These are phyloP conservation scores for Nakazawaea laoshanensis DNA, from an alignment of 805 yeast genomes.

Conservation along the genomic window DNA sequence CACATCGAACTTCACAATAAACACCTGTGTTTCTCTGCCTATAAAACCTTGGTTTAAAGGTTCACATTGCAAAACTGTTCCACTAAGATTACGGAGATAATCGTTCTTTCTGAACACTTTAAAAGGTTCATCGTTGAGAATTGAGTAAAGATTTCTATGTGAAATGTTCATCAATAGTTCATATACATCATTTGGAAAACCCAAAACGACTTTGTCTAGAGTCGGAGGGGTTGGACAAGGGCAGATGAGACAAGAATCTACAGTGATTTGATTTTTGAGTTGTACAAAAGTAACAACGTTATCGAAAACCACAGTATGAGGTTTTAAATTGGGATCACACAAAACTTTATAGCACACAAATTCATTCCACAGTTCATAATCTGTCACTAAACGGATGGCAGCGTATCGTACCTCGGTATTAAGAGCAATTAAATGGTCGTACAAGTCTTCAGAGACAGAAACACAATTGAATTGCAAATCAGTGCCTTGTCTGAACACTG, in stretches of 20 bases:
- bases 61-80: conserved; percentile 53
- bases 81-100: conserved; percentile 33
- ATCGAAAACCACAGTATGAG: conserved; percentile 26
- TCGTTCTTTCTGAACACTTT: conserved; percentile 34
- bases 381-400: too few relatives aligned
- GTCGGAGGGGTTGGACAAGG: conserved; percentile 12
- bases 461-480: conserved; percentile 3
- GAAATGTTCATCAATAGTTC: conserved; percentile 27
- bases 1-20: conserved; percentile 32
- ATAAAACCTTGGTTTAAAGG: conserved; percentile 66
- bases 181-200: conserved; percentile 41
- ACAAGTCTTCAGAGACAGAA: conserved; percentile 5
- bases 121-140: conserved; percentile 25
- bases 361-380: conserved; percentile 17
- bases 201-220: conserved; percentile 30
- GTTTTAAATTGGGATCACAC: conserved; percentile 23
- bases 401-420: conserved; percentile 9
- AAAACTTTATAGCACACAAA: conserved; percentile 22
- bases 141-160: conserved; percentile 20
- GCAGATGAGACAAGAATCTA: conserved; percentile 29
- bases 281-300: conserved; percentile 27
- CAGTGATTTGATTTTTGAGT: conserved; percentile 31
- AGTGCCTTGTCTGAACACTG: too few relatives aligned
- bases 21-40: conserved; percentile 37
- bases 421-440: not conserved